These are phyloP conservation scores for Talaromyces sp. DNA, from an alignment of 2,329 filamentous ascomycete species.

Conservation along the genomic window DNA sequence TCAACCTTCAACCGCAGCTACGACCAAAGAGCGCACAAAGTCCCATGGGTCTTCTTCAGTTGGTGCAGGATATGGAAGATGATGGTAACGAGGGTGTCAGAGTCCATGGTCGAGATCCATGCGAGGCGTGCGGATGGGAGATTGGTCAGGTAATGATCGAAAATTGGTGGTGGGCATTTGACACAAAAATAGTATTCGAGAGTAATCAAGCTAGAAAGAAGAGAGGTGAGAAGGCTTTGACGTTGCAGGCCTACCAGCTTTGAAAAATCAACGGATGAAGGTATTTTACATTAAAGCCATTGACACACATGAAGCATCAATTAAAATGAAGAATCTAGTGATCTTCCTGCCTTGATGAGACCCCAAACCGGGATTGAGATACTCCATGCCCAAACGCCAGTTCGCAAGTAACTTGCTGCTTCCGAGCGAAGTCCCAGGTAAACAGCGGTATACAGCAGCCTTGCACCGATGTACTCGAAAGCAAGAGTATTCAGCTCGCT, in stretches of 20 bases:
- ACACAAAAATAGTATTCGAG: constrained; percentile 50
- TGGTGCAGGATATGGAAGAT: constrained; percentile 59
- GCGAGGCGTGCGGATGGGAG: constrained; percentile 52
- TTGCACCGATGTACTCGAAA: constrained; percentile 30
- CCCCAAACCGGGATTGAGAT: constrained; percentile 32
- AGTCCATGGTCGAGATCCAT: constrained; percentile 51
- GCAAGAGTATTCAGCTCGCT: constrained; percentile 32
- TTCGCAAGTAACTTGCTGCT: constrained; percentile 31
- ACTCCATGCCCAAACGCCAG: constrained; percentile 33
- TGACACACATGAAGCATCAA: no score
- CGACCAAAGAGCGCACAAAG: constrained; percentile 49
- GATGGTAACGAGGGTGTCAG: constrained; percentile 49
- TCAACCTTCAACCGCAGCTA: constrained; percentile 48
- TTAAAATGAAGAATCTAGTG: constrained; percentile 14
- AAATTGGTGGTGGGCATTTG: constrained; percentile 61
- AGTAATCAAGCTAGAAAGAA: constrained; percentile 49
- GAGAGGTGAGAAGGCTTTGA: constrained; percentile 41
- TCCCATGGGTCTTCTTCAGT: constrained; percentile 48
- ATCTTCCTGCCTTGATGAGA: constrained; percentile 29
- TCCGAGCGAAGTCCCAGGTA: constrained; percentile 34
- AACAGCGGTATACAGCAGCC: constrained; percentile 32
- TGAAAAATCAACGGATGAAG: background rate
- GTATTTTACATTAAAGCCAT: no score
- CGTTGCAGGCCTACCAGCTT: constrained; percentile 13
- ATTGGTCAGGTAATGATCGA: constrained; percentile 57